phyloP scores from a whole-genome alignment of 768 basidiomycete genomes.

The Lactarius sanguifluus region DNA sequence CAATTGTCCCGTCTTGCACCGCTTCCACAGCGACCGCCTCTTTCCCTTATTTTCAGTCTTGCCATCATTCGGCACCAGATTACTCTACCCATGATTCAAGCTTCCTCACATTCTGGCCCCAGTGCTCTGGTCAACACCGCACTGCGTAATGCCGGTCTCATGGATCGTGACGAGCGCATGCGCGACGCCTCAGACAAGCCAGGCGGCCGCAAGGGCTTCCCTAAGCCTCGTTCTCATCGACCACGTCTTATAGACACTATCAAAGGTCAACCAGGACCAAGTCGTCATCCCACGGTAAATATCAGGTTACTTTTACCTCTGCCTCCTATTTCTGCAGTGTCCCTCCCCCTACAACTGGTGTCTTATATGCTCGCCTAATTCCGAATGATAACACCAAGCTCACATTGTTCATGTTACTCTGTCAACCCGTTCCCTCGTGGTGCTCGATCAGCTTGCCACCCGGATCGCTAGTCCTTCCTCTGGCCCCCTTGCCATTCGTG shows the following conservation, averaged over 20 bases:
- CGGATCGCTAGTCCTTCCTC: slow-evolving; percentile 40
- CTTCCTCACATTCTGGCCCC: slow-evolving; percentile 56
- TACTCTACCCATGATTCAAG: slow-evolving; percentile 51
- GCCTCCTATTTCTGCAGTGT: slow-evolving; percentile 27
- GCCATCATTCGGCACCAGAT: slow-evolving; percentile 13
- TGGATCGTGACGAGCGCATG: slow-evolving; percentile 76
- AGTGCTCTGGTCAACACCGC: slow-evolving; percentile 60
- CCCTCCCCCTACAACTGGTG: slow-evolving; percentile 26
- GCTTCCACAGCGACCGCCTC: slow-evolving; percentile 18
- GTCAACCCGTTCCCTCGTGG: slow-evolving; percentile 38
- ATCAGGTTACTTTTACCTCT: slow-evolving; percentile 40
- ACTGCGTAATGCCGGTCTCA: slow-evolving; percentile 69
- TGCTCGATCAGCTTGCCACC: slow-evolving; percentile 42
- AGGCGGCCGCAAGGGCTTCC: slow-evolving; percentile 68
- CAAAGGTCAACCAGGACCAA: slow-evolving; percentile 50
- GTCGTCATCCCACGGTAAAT: slow-evolving; percentile 68
- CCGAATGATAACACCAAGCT: slow-evolving; percentile 39
- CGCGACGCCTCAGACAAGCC: slow-evolving; percentile 67
- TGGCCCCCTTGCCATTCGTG: slow-evolving; percentile 63
- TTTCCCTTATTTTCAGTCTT: slow-evolving; percentile 15
- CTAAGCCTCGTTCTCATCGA: slow-evolving; percentile 61
- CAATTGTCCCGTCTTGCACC: slow-evolving; percentile 2
- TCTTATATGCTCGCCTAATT: slow-evolving; percentile 31
- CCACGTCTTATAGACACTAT: slow-evolving; percentile 58
- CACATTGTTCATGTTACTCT: slow-evolving; percentile 42